phyloP scores from a whole-genome alignment of 2,329 filamentous ascomycete genomes.

The Colletotrichum sp. region DNA sequence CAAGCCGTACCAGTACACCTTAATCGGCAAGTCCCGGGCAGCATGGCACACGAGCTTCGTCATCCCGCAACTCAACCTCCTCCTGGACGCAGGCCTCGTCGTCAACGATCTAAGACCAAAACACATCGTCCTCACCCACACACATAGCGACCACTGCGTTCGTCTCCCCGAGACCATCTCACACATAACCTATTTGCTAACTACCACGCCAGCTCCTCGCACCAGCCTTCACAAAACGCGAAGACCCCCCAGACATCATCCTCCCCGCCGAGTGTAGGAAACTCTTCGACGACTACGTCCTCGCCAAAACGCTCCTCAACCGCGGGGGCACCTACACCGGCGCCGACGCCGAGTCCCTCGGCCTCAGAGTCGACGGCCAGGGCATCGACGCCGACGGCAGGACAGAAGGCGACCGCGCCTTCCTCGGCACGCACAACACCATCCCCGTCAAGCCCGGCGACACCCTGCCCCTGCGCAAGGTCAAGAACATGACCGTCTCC shows the following conservation, averaged over 20 bases:
- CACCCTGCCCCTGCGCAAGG: slow-evolving; percentile 37
- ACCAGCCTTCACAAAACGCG: slow-evolving; percentile 47
- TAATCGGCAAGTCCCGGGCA: slow-evolving; percentile 53
- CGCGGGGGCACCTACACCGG: slow-evolving; percentile 39
- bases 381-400: slow-evolving; percentile 23
- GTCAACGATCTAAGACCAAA: slow-evolving; percentile 52
- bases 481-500: slow-evolving; percentile 42
- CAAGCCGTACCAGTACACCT: slow-evolving; percentile 44
- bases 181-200: no score
- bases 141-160: slow-evolving; percentile 50
- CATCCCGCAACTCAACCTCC: slow-evolving; percentile 53
- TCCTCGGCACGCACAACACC: slow-evolving; percentile 43
- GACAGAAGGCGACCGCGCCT: slow-evolving; percentile 24
- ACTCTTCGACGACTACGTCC: slow-evolving; percentile 44
- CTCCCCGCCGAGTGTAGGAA: slow-evolving; percentile 45
- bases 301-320: slow-evolving; percentile 47
- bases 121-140: slow-evolving; percentile 56
- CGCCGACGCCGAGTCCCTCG: slow-evolving; percentile 27
- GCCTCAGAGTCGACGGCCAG: slow-evolving; percentile 19
- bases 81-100: slow-evolving; percentile 52
- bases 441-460: slow-evolving; percentile 41
- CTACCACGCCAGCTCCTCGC: slow-evolving; percentile 32
- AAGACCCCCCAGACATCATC: slow-evolving; percentile 50
- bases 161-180: accelerated
- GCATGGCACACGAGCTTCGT: slow-evolving; percentile 59